Evolutionary conservation across 2,329 filamentous ascomycete genomes (phyloP).

Genomic region (Diaporthe sp.): DNA sequence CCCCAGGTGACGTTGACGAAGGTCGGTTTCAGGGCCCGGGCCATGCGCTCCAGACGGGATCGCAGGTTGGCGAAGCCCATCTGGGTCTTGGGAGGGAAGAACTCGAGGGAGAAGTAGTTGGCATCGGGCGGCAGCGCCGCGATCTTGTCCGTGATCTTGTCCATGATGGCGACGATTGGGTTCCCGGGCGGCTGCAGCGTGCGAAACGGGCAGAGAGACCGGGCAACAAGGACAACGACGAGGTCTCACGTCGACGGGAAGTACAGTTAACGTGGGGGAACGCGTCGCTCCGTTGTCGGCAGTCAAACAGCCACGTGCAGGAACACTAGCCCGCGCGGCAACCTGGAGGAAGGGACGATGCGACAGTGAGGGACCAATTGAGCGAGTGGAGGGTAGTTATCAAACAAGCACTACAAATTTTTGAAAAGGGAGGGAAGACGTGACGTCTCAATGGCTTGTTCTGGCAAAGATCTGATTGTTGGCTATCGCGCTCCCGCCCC

Average conservation of each 20-base stretch:
- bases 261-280: neutral
- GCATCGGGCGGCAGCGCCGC: constrained; percentile 85
- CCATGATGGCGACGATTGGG: constrained; percentile 62
- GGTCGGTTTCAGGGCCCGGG: constrained; percentile 87
- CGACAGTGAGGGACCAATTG: constrained; percentile 7
- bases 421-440: constrained; percentile 17
- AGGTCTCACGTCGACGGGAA: neutral
- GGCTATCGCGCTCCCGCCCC: constrained; percentile 23
- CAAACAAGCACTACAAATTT: constrained; percentile 7
- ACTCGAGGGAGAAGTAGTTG: constrained; percentile 96
- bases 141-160: constrained; percentile 96
- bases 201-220: neutral
- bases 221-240: neutral
- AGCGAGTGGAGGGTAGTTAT: constrained; percentile 4
- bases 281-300: constrained; percentile 29
- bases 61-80: constrained; percentile 97
- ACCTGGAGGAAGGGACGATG: neutral
- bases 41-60: constrained; percentile 94
- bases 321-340: neutral
- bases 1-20: constrained; percentile 99
- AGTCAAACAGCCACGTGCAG: constrained; percentile 19
- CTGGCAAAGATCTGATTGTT: constrained; percentile 19
- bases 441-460: constrained; percentile 23
- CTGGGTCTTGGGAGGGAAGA: constrained; percentile 97
- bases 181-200: constrained; percentile 2